These are phyloP conservation scores for Adansonia digitata DNA, from an alignment of 345 rosid genomes.

Conservation along the genomic window DNA sequence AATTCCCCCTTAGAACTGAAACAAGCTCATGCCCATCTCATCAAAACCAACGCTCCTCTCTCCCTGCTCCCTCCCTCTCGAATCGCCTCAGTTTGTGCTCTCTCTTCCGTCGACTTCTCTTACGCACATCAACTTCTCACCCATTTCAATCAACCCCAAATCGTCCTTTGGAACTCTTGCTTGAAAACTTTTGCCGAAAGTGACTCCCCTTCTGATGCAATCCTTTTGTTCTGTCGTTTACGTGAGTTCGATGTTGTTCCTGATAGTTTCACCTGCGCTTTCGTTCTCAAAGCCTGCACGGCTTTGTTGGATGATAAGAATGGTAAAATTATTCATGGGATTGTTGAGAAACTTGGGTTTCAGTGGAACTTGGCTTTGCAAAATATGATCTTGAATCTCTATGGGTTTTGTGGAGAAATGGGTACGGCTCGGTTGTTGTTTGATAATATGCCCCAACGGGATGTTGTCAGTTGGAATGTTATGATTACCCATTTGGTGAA, in stretches of 20 bases:
- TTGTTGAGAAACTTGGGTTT: slow-evolving; percentile 35
- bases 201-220: slow-evolving; percentile 21
- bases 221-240: slow-evolving; percentile 23
- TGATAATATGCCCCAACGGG: slow-evolving; percentile 35
- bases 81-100: slow-evolving; percentile 28
- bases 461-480: slow-evolving; percentile 36
- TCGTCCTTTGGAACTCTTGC: slow-evolving; percentile 38
- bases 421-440: slow-evolving; percentile 29
- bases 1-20: slow-evolving; percentile 37
- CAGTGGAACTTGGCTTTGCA: slow-evolving; percentile 26
- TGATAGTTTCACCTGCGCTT: slow-evolving; percentile 34
- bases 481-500: slow-evolving; percentile 26
- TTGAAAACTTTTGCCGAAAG: slow-evolving; percentile 29
- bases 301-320: slow-evolving; percentile 7
- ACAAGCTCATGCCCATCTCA: slow-evolving; percentile 31
- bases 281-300: slow-evolving; percentile 31
- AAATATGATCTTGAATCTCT: slow-evolving; percentile 29
- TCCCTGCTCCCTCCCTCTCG: slow-evolving; percentile 24
- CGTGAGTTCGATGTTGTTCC: slow-evolving; percentile 24
- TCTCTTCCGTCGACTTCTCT: slow-evolving; percentile 8
- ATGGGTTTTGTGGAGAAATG: slow-evolving; percentile 26
- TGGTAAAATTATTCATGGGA: slow-evolving; percentile 28
- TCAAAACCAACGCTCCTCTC: slow-evolving; percentile 30
- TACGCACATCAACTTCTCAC: slow-evolving; percentile 25
- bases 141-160: background rate